These are phyloP conservation scores for Apiospora pterosperma DNA, from an alignment of 2,329 filamentous ascomycete genomes.

Conservation along the genomic window DNA sequence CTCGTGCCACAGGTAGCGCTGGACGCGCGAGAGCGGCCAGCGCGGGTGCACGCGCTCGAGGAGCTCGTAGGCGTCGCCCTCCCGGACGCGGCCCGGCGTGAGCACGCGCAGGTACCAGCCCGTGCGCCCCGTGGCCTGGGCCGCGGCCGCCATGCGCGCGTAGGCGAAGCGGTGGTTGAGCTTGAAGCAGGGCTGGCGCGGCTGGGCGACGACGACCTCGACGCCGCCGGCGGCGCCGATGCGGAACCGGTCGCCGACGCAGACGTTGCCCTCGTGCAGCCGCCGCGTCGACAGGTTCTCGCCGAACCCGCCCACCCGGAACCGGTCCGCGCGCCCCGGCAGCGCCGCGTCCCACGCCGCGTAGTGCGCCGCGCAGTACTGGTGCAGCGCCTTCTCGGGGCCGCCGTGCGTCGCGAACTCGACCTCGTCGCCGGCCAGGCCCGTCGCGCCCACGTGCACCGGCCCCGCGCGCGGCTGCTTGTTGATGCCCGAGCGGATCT, in stretches of 20 bases:
- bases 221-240: conserved; percentile 42
- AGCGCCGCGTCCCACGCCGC: conserved; percentile 47
- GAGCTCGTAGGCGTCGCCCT: no score
- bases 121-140: conserved; percentile 66
- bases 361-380: conserved; percentile 58
- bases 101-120: conserved; percentile 55
- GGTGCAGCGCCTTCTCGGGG: conserved; percentile 59
- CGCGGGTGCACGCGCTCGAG: no score
- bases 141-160: conserved; percentile 57
- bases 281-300: conserved; percentile 57
- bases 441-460: conserved; percentile 42
- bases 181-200: conserved; percentile 63
- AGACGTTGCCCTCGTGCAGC: conserved; percentile 60
- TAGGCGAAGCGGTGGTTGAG: conserved; percentile 62
- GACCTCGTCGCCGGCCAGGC: conserved; percentile 58
- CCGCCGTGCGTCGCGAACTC: conserved; percentile 56
- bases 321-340: conserved; percentile 45
- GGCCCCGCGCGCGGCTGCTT: conserved; percentile 42
- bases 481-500: conserved; percentile 53
- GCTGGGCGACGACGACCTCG: conserved; percentile 56
- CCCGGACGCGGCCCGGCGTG: no score
- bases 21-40: no score
- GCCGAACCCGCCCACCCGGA: conserved; percentile 58
- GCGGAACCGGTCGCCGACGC: conserved; percentile 59
- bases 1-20: no score